A percentile compares a stretch with the other conserved stretches of the same genome.
These are phyloP conservation scores for Saturnispora besseyi DNA, from an alignment of 805 yeast genomes.

Conservation along the genomic window DNA sequence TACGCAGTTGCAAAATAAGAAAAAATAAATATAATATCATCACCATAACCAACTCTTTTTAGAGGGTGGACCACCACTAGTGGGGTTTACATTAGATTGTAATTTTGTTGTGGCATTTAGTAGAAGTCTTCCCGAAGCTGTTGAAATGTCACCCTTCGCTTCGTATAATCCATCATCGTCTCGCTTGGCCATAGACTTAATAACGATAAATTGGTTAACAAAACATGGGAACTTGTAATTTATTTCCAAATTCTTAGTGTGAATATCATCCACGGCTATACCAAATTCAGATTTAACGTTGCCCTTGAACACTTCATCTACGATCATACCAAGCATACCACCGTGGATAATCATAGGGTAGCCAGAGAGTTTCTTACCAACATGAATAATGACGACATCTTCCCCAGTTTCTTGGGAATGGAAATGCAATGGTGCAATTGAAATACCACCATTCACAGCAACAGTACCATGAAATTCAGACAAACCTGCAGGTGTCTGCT, in stretches of 20 bases:
- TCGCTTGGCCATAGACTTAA: conserved; percentile 40
- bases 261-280: conserved; percentile 24
- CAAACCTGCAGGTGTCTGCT: conserved; percentile 21
- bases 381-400: conserved; percentile 59
- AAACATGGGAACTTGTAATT: conserved; percentile 64
- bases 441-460: conserved; percentile 68
- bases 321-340: conserved; percentile 71
- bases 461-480: conserved; percentile 37
- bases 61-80: not conserved
- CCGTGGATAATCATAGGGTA: conserved; percentile 87
- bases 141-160: conserved; percentile 46
- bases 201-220: conserved; percentile 66
- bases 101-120: conserved; percentile 45
- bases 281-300: conserved; percentile 18
- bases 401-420: conserved; percentile 47
- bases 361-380: conserved; percentile 74
- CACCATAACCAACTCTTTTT: conserved; percentile 12
- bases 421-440: conserved; percentile 64
- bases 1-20: not conserved
- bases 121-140: conserved; percentile 42
- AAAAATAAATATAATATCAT: not conserved
- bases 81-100: not conserved
- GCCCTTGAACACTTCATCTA: conserved; percentile 63
- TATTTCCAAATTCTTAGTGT: conserved; percentile 39
- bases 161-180: conserved; percentile 24